Base-by-base conservation (phyloP, 2,329 filamentous ascomycete genomes). In the Orbilia ellipsospora region DNA sequence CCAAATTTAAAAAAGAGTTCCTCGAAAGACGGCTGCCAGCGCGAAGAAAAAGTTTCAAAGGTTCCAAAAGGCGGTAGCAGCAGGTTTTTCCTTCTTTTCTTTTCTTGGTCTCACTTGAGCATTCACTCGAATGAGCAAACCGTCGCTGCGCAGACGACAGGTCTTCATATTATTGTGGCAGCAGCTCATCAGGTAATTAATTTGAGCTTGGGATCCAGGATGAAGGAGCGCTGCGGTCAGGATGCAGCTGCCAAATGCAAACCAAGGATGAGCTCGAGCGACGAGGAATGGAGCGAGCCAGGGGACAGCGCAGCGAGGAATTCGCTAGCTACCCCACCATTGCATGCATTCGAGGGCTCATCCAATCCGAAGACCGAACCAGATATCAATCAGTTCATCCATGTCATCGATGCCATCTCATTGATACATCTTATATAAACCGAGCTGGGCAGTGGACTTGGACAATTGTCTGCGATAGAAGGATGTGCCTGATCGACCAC, bases 201-300 rank as follows among this genome's bases (percentile, higher is more conserved):
- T 36, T 36, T 6, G 31, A 36, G 31, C 31, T 36, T 36, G 31
- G 31, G 31, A 36, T 10, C 31, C 10, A 7, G 31, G 31, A 36
- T 31, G 7, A 18, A 51, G 20, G 55, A 54, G 28, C 36, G 40
- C 42, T 26, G 3, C 28, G 45, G 16, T 20, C 40, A 72, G 67
- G 67, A 72, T 72, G 67, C 66, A 72, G 67, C 67, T 72, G 60
- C 67, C 67, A 52, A 72, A 72, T 15, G 23, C 60, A 54, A 52
- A 52, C 48, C 48, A 52, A 52, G 48, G 48, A 52, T 48, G 44
- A 67, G 64, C 64, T 67, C 44, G 18, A 67, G 63, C 42, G 52
- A 56, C 31, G 31, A 36, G 54, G 36, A 31, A 66, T 60, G 64
- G 31, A 36, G 10, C 8, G 31, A 36, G 10, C 31, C 31, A 36